Conservation (phyloP, 371 early-diverging fungal genomes). For the Mortierella sp. region DNA sequence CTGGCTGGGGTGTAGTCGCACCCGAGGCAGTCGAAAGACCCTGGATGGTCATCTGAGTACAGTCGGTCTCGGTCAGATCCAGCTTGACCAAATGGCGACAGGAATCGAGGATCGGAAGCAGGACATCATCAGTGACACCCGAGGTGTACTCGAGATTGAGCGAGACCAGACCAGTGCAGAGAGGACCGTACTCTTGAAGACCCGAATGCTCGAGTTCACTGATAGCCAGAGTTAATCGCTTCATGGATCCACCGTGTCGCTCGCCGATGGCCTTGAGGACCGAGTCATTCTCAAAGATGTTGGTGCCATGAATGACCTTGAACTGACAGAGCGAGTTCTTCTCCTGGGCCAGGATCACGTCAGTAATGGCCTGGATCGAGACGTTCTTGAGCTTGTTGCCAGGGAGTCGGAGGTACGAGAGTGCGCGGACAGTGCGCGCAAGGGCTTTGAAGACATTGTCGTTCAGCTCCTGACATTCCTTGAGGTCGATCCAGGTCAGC, state of each 20-base stretch:
- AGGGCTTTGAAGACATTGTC: conserved; percentile 38
- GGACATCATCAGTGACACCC: conserved; percentile 40
- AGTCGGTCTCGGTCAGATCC: conserved; percentile 52
- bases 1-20: conserved; percentile 13
- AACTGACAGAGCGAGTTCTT: conserved; percentile 40
- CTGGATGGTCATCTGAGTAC: conserved; percentile 39
- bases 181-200: conserved; percentile 33
- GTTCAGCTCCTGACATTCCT: conserved; percentile 37
- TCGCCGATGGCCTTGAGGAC: conserved; percentile 44
- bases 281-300: conserved; percentile 39
- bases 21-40: conserved; percentile 39
- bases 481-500: conserved; percentile 48
- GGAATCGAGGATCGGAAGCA: conserved; percentile 40
- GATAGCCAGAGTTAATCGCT: conserved; percentile 39
- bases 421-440: conserved; percentile 22
- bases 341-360: conserved; percentile 36
- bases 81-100: conserved; percentile 36
- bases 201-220: conserved; percentile 50
- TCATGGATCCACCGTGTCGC: conserved; percentile 45
- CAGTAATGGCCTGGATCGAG: conserved; percentile 21
- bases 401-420: conserved; percentile 41
- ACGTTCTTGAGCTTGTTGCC: conserved; percentile 35
- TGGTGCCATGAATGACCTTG: conserved; percentile 48
- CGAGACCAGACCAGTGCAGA: conserved; percentile 27
- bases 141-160: conserved; percentile 53